These are phyloP conservation scores for Salix caprea DNA, from an alignment of 345 rosid species.

Conservation along the genomic window DNA sequence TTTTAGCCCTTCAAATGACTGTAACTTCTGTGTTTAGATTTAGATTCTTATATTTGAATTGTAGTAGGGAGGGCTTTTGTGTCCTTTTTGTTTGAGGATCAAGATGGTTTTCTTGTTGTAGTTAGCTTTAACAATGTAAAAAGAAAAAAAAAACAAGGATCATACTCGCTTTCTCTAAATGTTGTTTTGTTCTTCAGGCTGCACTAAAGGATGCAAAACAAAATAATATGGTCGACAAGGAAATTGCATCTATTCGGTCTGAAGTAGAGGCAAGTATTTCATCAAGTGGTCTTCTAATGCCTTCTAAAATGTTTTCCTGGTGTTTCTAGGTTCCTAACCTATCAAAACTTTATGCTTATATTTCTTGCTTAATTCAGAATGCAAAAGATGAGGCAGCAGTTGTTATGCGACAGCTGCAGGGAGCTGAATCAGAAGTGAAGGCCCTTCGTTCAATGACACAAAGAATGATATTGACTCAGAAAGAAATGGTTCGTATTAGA, in stretches of 20 bases:
- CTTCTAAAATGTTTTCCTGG: neutral
- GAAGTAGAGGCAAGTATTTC: conserved; percentile 17
- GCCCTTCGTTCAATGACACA: conserved; percentile 33
- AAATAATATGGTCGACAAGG: conserved; percentile 21
- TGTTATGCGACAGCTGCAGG: conserved; percentile 20
- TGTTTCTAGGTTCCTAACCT: neutral
- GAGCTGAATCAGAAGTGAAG: conserved; percentile 33
- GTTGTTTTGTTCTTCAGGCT: conserved; percentile 16
- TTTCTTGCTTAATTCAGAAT: conserved; percentile 10
- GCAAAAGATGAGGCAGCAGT: conserved; percentile 31
- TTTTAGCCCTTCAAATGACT: neutral
- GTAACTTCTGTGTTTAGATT: neutral
- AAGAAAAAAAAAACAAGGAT: neutral
- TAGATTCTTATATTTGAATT: neutral
- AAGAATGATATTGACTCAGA: conserved; percentile 33
- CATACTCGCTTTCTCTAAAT: neutral
- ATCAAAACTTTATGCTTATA: neutral
- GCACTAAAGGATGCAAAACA: conserved; percentile 28
- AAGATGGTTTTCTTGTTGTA: neutral
- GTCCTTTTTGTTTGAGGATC: neutral
- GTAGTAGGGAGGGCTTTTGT: neutral
- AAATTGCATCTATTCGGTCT: conserved; percentile 20
- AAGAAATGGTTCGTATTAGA: conserved; percentile 27
- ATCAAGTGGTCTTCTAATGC: neutral
- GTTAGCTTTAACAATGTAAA: neutral